phyloP scores from a whole-genome alignment of 2,329 filamentous ascomycete genomes.

The Monilinia fructigena region DNA sequence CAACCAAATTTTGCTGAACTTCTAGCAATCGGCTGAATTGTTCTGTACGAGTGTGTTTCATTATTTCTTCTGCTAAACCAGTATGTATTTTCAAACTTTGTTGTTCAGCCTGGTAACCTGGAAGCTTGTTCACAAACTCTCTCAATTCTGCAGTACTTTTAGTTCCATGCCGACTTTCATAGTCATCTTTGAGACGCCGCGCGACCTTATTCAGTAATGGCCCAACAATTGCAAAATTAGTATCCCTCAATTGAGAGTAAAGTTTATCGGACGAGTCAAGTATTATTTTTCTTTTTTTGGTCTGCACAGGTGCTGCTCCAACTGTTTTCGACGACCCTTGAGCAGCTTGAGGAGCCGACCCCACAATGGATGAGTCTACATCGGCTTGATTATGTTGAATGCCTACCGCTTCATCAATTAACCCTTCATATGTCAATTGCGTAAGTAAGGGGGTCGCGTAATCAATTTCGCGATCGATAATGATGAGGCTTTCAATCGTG shows the following conservation, averaged over 20 bases:
- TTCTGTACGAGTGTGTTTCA: constrained; percentile 87
- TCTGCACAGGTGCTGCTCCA: constrained; percentile 56
- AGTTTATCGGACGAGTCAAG: constrained; percentile 87
- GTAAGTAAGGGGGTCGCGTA: constrained; percentile 89
- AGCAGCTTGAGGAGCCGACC: constrained; percentile 60
- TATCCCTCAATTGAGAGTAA: constrained; percentile 82
- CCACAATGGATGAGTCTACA: constrained; percentile 85
- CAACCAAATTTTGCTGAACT: constrained; percentile 92
- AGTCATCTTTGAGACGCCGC: constrained; percentile 79
- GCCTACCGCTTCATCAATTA: constrained; percentile 90
- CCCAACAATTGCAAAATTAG: constrained; percentile 94
- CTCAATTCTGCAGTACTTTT: constrained; percentile 89
- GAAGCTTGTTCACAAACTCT: constrained; percentile 92
- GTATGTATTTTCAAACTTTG: constrained; percentile 91
- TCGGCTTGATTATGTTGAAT: constrained; percentile 93
- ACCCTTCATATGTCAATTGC: constrained; percentile 92
- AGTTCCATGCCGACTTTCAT: constrained; percentile 80
- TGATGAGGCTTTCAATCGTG: constrained; percentile 83
- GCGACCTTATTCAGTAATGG: constrained; percentile 87
- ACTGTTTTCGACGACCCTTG: constrained; percentile 56
- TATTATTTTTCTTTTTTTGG: constrained; percentile 80
- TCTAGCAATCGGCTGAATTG: constrained; percentile 85
- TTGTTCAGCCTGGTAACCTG: constrained; percentile 89
- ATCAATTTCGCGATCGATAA: constrained; percentile 94
- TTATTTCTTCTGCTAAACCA: constrained; percentile 88